Evolutionary conservation across 805 yeast species (phyloP).

Genomic region (Tetrapisispora namnaoensis): DNA sequence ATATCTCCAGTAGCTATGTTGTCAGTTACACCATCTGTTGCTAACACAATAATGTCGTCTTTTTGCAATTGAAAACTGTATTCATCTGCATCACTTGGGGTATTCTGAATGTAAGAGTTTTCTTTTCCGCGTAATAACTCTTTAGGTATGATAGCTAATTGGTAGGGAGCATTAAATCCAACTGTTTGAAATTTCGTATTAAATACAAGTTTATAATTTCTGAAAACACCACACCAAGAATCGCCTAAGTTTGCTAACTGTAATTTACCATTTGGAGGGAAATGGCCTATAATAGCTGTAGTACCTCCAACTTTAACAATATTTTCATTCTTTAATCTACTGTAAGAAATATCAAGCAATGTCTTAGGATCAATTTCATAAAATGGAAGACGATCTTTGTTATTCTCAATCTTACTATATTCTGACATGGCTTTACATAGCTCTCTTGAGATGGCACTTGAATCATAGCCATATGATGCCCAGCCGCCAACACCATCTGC

Average conservation of each 20-base stretch:
- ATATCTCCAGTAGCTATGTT: conserved; percentile 68
- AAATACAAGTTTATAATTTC: conserved; percentile 49
- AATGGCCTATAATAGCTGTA: conserved; percentile 77
- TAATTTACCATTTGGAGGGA: conserved; percentile 43
- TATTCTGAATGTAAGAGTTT: conserved; percentile 57
- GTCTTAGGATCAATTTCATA: conserved; percentile 31
- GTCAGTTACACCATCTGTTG: conserved; percentile 92
- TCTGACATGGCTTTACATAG: conserved; percentile 49
- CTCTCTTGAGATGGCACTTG: conserved; percentile 77
- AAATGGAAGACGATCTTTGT: background rate
- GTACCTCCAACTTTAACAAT: conserved; percentile 85
- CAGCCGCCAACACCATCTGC: conserved; percentile 99
- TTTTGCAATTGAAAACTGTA: conserved; percentile 55
- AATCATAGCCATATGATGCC: conserved; percentile 85
- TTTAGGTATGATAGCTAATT: conserved; percentile 73
- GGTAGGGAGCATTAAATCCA: conserved; percentile 87
- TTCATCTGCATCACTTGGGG: conserved; percentile 59
- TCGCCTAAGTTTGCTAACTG: conserved; percentile 81
- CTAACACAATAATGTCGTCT: conserved; percentile 72
- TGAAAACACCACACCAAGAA: conserved; percentile 84
- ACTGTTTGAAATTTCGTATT: conserved; percentile 75
- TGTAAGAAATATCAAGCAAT: conserved; percentile 49
- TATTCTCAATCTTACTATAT: conserved; percentile 4
- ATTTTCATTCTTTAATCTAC: conserved; percentile 41
- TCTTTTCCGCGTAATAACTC: conserved; percentile 48